Evolutionary conservation across 192 early-diverging fungal genomes (phyloP).

Genomic region (Coemansia sp.): DNA sequence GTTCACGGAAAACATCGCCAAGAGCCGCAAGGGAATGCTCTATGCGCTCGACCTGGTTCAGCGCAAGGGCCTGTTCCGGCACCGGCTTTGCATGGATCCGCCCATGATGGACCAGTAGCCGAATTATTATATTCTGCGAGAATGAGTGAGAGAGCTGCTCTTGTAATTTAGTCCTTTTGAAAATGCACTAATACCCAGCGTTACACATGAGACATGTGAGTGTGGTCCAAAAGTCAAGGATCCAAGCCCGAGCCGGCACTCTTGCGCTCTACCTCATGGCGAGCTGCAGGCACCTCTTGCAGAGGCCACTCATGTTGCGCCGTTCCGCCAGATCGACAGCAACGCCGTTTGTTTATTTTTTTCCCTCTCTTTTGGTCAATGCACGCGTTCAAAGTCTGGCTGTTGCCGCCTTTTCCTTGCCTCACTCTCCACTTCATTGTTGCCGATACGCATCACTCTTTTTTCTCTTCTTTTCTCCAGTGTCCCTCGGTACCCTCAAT

Average conservation of each 20-base stretch:
- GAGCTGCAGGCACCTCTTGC: neutral
- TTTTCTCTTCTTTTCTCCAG: neutral
- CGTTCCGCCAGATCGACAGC: neutral
- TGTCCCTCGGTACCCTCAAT: no score
- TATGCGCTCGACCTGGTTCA: slow-evolving; percentile 56
- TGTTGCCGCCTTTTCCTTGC: neutral
- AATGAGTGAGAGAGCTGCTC: no score
- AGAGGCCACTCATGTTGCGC: neutral
- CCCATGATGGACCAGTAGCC: neutral
- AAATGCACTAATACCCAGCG: no score
- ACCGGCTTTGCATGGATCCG: slow-evolving; percentile 29
- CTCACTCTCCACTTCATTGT: neutral
- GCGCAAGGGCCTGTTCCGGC: slow-evolving; percentile 50
- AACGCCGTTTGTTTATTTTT: neutral
- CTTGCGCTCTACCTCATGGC: no score
- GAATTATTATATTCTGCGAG: neutral
- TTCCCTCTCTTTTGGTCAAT: no score
- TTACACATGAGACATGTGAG: no score
- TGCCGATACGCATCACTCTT: neutral
- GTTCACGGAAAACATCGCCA: slow-evolving; percentile 72
- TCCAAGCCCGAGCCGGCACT: no score
- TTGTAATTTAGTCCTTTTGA: neutral
- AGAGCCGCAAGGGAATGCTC: slow-evolving; percentile 58
- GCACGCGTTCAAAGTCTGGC: neutral
- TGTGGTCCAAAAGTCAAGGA: no score